Base-by-base conservation (phyloP, 2,329 filamentous ascomycete genomes). In the Clarireedia sp. region DNA sequence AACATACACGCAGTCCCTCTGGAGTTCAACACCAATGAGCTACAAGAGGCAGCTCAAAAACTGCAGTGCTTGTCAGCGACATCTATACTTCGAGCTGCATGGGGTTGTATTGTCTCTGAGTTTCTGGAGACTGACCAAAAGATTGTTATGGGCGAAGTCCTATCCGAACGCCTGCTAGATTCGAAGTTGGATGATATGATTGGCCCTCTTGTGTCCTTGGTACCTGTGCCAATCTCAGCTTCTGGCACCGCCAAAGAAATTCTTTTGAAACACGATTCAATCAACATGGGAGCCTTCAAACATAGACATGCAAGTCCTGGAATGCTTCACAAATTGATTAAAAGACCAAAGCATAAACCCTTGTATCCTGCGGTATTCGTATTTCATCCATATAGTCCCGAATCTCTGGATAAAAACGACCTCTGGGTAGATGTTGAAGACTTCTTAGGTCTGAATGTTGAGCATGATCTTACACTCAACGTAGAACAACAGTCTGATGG, bases 401-500 rank as follows among this genome's bases (percentile, higher is more conserved):
- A 50, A 10, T 24, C 19, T 4, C 12, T 23, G 6, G 21, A 24
- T 40, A 29, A 41, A 23, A 10, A 50, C 2, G 21, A 29, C 19
- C 21, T 50, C 4, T 50, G 48, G 48, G 24, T 17, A 12, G 48
- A 50, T 3, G 38, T 41, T n/a, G 37, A 50, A 40, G 48, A 50
- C 40, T 50, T 41, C 48, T n/a, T 50, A 19, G 48, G 48, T 17
- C 14, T 50, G 48, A 50, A 50, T 16, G 37, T 50, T 2, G 48
- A 50, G 38, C 48, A 41, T 2, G 48, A 50, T 40, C 48, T 50
- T 17, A 50, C 36, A 14, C 24, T 50, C 19, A 50, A 50, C 26
- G 36, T 50, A 5, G 48, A 41, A 9, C 33, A 41, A 41, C 38
- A 38, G 14, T 1, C 17, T 17, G 14, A 24, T 40, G 37, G 37